Conservation (phyloP, 495 filamentous ascomycete genomes). For the Annulohypoxylon bovei region DNA sequence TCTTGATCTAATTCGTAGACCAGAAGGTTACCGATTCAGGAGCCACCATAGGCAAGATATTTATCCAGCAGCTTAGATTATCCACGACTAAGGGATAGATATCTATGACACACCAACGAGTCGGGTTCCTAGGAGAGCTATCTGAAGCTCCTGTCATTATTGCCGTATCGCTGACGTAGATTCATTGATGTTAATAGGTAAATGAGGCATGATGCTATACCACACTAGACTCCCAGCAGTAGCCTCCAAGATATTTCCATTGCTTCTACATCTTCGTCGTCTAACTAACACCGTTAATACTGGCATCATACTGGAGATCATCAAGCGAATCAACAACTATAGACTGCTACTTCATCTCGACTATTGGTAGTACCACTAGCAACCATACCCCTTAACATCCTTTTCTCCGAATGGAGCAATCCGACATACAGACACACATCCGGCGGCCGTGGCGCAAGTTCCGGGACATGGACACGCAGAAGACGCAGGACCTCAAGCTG, state of each 20-base stretch:
- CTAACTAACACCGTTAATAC: not conserved
- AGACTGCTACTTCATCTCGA: not conserved
- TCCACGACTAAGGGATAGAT: not conserved
- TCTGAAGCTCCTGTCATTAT: not conserved
- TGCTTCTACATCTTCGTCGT: not conserved
- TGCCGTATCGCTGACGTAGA: not conserved
- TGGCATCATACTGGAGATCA: not conserved
- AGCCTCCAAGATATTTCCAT: not conserved
- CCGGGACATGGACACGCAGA: not conserved
- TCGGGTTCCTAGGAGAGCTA: not conserved
- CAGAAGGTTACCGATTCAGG: slow-evolving; percentile 11
- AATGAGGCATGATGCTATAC: not conserved
- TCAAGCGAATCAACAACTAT: not conserved
- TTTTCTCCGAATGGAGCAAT: slow-evolving; percentile 16
- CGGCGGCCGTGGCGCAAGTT: slow-evolving; percentile 17
- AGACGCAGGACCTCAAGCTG: not conserved
- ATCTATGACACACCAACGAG: not conserved
- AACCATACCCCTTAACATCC: not conserved
- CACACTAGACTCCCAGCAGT: not conserved
- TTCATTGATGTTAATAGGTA: not conserved
- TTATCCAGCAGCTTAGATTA: not conserved
- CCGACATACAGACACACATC: slow-evolving; percentile 22
- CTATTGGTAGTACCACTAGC: not conserved
- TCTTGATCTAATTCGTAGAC: not conserved
- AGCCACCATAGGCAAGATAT: not conserved